phyloP scores from a whole-genome alignment of 2,329 filamentous ascomycete species.

The Sarocladium oryzae region DNA sequence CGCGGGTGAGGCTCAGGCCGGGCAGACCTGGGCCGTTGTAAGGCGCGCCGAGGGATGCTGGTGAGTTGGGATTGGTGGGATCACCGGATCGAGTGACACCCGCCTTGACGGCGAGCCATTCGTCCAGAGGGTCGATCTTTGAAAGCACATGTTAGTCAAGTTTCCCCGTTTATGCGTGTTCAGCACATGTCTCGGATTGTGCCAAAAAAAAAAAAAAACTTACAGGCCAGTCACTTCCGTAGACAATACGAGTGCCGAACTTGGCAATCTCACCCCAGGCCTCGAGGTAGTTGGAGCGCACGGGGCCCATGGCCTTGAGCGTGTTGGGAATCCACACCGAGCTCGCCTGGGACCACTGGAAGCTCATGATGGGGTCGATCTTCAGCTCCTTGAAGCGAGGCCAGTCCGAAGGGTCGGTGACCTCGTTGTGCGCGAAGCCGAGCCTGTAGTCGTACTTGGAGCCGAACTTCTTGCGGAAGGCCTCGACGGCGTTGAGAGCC shows the following conservation, averaged over 20 bases:
- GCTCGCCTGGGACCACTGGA: constrained; percentile 22
- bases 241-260: constrained; percentile 12
- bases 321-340: constrained; percentile 20
- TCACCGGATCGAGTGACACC: constrained; percentile 21
- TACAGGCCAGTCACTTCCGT: constrained; percentile 23
- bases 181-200: too few species aligned
- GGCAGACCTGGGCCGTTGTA: constrained; percentile 16
- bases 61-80: constrained; percentile 19
- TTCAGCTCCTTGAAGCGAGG: constrained; percentile 18
- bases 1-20: constrained; percentile 17
- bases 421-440: constrained; percentile 20
- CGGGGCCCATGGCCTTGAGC: constrained; percentile 16
- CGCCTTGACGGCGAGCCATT: constrained; percentile 21
- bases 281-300: constrained; percentile 22
- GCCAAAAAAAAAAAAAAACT: too few species aligned
- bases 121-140: constrained; percentile 22
- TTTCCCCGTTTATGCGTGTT: neutral
- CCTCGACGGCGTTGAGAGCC: constrained; percentile 18
- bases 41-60: constrained; percentile 16
- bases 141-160: constrained; percentile 5
- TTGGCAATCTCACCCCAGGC: constrained; percentile 16
- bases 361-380: constrained; percentile 19
- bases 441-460: constrained; percentile 16
- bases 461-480: constrained; percentile 15
- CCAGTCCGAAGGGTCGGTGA: constrained; percentile 19